phyloP scores from a whole-genome alignment of 139 green algal species.

The Closterium sp. region DNA sequence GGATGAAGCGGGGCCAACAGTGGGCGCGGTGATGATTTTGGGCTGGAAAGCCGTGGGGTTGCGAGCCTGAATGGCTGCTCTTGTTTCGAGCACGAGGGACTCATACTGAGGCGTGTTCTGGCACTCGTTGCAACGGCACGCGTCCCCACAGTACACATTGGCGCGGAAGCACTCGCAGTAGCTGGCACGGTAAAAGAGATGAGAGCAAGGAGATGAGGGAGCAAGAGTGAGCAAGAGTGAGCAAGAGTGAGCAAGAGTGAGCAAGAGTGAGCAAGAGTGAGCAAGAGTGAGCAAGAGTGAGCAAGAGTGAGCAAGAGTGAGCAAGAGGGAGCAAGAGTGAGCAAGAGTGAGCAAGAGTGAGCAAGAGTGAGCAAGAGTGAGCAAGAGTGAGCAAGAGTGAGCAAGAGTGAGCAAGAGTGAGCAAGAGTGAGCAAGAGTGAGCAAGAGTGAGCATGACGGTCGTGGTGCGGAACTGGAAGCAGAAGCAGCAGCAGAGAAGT shows the following conservation, averaged over 20 bases:
- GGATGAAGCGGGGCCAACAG: neutral
- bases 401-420: no score
- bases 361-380: no score
- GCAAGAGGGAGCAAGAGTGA: no score
- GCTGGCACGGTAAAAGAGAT: conserved; percentile 21
- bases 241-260: neutral
- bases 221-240: no score
- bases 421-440: no score
- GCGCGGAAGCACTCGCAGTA: conserved; percentile 71
- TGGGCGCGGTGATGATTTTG: conserved; percentile 49
- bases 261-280: neutral
- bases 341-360: no score
- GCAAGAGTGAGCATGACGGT: no score
- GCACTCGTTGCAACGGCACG: conserved; percentile 71
- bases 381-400: no score
- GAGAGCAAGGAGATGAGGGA: neutral
- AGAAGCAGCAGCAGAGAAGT: no score
- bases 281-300: no score
- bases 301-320: no score
- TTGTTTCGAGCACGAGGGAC: conserved; percentile 48
- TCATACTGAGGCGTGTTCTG: conserved; percentile 64
- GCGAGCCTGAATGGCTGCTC: conserved; percentile 58
- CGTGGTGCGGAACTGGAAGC: no score
- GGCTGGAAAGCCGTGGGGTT: conserved; percentile 64
- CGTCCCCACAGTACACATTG: conserved; percentile 60